These are phyloP conservation scores for Talaromyces sp. DNA, from an alignment of 2,329 filamentous ascomycete species.

Conservation along the genomic window DNA sequence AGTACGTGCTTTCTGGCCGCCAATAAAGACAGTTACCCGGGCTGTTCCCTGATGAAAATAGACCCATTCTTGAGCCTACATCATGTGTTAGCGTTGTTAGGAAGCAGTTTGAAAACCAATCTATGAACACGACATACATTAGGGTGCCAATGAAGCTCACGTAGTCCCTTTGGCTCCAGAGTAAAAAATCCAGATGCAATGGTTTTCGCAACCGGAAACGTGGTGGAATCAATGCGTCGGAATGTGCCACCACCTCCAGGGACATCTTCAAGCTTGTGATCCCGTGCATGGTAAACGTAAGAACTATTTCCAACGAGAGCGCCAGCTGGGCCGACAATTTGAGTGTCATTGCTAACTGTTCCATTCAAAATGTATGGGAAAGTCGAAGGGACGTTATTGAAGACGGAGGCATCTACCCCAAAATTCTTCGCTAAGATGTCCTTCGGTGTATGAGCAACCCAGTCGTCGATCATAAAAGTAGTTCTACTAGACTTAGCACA, in stretches of 20 bases:
- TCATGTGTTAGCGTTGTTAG: not conserved
- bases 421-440: conserved; percentile 67
- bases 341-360: conserved; percentile 46
- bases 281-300: conserved; percentile 59
- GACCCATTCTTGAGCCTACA: conserved; percentile 65
- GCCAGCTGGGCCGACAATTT: conserved; percentile 49
- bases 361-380: conserved; percentile 63
- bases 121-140: conserved; percentile 47
- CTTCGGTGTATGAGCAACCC: conserved; percentile 64
- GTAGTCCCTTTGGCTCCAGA: conserved; percentile 60
- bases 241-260: conserved; percentile 62
- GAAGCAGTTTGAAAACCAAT: not conserved
- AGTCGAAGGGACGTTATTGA: conserved; percentile 55
- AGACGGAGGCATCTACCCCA: conserved; percentile 58
- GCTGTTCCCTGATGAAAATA: conserved; percentile 65
- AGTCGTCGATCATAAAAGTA: conserved; percentile 69
- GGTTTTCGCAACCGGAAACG: conserved; percentile 64
- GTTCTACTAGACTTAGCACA: conserved; percentile 43
- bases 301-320: conserved; percentile 56
- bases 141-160: conserved; percentile 69
- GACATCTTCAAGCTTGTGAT: conserved; percentile 56
- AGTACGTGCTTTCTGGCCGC: conserved; percentile 58
- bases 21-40: conserved; percentile 64
- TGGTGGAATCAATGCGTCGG: conserved; percentile 63
- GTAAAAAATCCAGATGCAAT: conserved; percentile 64